These are phyloP conservation scores for Panaeolus papilionaceus DNA, from an alignment of 768 basidiomycete genomes.

Conservation along the genomic window DNA sequence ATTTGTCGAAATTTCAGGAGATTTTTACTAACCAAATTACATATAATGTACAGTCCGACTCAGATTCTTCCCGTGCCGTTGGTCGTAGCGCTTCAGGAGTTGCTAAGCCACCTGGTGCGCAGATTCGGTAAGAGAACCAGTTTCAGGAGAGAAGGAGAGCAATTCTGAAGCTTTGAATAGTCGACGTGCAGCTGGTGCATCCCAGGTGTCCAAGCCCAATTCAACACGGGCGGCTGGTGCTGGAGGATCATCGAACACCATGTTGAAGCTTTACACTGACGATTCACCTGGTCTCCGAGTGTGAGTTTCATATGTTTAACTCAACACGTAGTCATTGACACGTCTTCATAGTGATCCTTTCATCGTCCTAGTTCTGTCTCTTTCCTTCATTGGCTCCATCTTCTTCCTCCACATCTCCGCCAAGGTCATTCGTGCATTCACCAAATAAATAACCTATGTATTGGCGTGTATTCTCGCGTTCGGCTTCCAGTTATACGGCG, in stretches of 20 bases:
- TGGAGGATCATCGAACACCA: constrained; percentile 96
- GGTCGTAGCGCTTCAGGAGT: constrained; percentile 53
- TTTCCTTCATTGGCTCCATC: constrained; percentile 97
- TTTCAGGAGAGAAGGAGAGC: not conserved
- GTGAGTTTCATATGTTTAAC: constrained; percentile 57
- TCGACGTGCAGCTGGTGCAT: constrained; percentile 69
- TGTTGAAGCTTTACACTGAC: constrained; percentile 99
- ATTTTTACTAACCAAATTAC: not conserved
- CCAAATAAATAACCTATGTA: constrained; percentile 58
- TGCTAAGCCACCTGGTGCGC: constrained; percentile 79
- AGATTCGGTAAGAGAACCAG: constrained; percentile 70
- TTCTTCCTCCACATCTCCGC: constrained; percentile 99
- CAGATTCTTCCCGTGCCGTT: constrained; percentile 63
- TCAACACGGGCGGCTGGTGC: constrained; percentile 91
- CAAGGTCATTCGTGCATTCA: constrained; percentile 90
- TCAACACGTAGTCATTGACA: not conserved
- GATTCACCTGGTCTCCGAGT: constrained; percentile 97
- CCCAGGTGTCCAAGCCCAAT: constrained; percentile 76
- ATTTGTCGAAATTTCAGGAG: constrained; percentile 1
- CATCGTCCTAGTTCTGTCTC: constrained; percentile 93
- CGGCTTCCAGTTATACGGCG: constrained; percentile 1
- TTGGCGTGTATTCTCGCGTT: not conserved
- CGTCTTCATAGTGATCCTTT: constrained; percentile 68
- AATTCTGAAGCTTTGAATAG: constrained; percentile 40
- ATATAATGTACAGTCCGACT: constrained; percentile 67